phyloP scores from a whole-genome alignment of 2,329 filamentous ascomycete genomes.

The Metarhizium guizhouense region DNA sequence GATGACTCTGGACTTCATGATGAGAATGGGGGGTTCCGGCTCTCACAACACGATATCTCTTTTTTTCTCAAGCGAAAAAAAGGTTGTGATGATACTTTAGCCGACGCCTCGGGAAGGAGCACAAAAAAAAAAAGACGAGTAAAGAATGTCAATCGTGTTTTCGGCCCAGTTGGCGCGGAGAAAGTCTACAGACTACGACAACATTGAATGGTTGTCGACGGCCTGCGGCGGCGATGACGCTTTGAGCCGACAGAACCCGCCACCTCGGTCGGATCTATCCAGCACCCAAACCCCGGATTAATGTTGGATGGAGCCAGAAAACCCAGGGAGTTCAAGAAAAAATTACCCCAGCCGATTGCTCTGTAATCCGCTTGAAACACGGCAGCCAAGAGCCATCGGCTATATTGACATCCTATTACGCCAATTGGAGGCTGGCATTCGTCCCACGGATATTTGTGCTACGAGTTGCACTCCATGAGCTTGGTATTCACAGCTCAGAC shows the following conservation, averaged over 20 bases:
- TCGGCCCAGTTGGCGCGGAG: not conserved
- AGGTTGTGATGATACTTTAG: not conserved
- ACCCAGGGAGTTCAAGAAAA: too few species aligned
- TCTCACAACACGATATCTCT: not conserved
- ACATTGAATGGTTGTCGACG: slow-evolving; percentile 5
- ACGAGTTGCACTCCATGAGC: too few species aligned
- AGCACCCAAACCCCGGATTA: too few species aligned
- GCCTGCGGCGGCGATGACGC: slow-evolving; percentile 5
- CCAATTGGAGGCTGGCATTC: too few species aligned
- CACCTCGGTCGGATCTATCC: not conserved
- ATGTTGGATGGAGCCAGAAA: too few species aligned
- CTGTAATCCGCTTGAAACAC: too few species aligned
- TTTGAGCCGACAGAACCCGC: slow-evolving; percentile 27
- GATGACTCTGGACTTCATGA: slow-evolving; percentile 26
- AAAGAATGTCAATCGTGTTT: not conserved
- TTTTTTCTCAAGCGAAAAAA: not conserved
- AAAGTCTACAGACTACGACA: not conserved
- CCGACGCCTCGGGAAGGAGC: not conserved
- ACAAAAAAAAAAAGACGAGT: not conserved
- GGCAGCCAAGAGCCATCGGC: too few species aligned
- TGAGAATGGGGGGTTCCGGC: not conserved
- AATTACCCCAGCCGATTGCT: too few species aligned
- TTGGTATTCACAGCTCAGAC: not conserved
- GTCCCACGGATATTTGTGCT: too few species aligned
- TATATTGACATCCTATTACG: too few species aligned